Evolutionary conservation across 228 moss, liverwort and hornwort genomes (phyloP), one percentile per base, ranked within the genome.

Genomic region (Sphagnum fallax): DNA sequence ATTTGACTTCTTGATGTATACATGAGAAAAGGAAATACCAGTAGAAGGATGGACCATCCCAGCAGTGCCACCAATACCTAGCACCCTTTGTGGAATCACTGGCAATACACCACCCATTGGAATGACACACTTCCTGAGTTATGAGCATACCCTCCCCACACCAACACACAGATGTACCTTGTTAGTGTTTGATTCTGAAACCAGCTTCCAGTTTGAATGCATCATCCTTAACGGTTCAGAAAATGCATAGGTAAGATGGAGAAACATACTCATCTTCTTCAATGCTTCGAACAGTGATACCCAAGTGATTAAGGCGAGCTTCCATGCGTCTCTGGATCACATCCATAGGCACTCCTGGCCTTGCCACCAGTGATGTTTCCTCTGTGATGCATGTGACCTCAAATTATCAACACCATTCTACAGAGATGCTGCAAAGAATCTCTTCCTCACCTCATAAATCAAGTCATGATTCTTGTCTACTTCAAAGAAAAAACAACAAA

Each of bases 31-130:
- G n/a, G 0, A 47, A 52, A 16, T 87, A 98, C 97, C 98, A 73
- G 98, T 98, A 69, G 98, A 98, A 52, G 98, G 98, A 82, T 98
- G 98, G 63, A 98, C 98, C 98, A 98, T 93, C 76, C 98, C 98
- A 61, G 98, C 98, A 60, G 98, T 98, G 51, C 98, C 98, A 70
- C 98, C 98, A 63, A 98, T 94, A 49, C 94, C 98, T 73, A 98
- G 87, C 10, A 98, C 98, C 79, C 98, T 83, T 77, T 98, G 98
- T 0, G 98, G 98, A 13, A 98, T 92, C 60, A 92, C 90, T 15
- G 98, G 98, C 12, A 98, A 80, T 47, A 92, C 98, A 62, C 98
- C 98, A 65, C 98, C 98, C 98, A 98, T 98, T 32, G 98, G 98
- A 65, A 98, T 98, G 55, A 98, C 78, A 60, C 98, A 98, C 61